Evolutionary conservation across 2,329 filamentous ascomycete genomes (phyloP).

Genomic region (Trematosphaeria pertusa): DNA sequence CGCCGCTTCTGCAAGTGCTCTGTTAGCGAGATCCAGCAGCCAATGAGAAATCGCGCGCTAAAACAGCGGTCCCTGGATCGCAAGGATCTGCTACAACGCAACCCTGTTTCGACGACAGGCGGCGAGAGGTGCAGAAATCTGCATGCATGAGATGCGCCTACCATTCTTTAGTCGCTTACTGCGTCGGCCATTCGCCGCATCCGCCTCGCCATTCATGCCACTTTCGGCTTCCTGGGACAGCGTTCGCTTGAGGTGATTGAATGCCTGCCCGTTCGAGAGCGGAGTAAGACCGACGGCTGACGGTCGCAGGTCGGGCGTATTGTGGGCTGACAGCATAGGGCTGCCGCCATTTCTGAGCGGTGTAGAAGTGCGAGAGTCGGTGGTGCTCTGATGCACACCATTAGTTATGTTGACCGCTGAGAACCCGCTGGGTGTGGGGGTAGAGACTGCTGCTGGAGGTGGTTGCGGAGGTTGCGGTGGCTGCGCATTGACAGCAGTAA

Average conservation of each 20-base stretch:
- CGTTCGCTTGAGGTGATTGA: constrained; percentile 76
- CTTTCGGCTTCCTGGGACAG: constrained; percentile 63
- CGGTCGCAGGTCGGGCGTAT: constrained; percentile 69
- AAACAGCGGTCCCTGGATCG: constrained; percentile 26
- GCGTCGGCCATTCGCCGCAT: constrained; percentile 65
- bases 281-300: constrained; percentile 55
- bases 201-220: constrained; percentile 63
- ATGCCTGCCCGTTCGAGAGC: constrained; percentile 58
- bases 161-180: constrained; percentile 94
- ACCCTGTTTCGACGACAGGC: constrained; percentile 32
- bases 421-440: constrained; percentile 51
- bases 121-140: constrained; percentile 22
- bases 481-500: constrained; percentile 70
- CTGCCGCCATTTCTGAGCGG: constrained; percentile 68
- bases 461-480: constrained; percentile 27
- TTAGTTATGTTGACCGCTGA: constrained; percentile 65
- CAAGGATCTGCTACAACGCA: constrained; percentile 28
- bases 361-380: constrained; percentile 63
- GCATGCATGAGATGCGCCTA: constrained; percentile 50
- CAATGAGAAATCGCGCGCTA: constrained; percentile 12
- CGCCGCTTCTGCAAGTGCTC: constrained; percentile 55
- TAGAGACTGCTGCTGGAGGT: constrained; percentile 20
- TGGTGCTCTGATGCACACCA: constrained; percentile 59
- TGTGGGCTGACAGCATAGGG: constrained; percentile 68
- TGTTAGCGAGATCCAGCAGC: constrained; percentile 28